These are phyloP conservation scores for Boletus bicolor DNA, from an alignment of 768 basidiomycete species.

Conservation along the genomic window DNA sequence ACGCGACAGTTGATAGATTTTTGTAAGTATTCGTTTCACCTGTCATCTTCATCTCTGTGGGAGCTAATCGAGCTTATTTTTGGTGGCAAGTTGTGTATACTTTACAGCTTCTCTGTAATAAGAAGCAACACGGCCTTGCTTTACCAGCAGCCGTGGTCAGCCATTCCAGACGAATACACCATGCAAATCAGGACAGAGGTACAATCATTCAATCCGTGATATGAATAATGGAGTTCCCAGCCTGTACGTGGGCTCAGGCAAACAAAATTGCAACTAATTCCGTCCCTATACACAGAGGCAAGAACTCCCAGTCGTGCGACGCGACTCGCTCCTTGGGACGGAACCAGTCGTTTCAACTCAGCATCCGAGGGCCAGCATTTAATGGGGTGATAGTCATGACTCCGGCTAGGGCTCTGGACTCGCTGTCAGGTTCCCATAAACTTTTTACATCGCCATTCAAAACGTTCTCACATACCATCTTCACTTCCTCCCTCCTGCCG, in stretches of 20 bases:
- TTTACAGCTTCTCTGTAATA: conserved; percentile 1
- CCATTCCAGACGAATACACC: too few species aligned
- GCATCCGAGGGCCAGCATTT: background rate
- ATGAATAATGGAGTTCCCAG: background rate
- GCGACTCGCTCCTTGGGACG: background rate
- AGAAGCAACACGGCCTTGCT: background rate
- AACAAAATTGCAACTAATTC: background rate
- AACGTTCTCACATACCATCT: background rate
- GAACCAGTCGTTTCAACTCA: background rate
- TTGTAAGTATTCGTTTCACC: background rate
- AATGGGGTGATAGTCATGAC: background rate
- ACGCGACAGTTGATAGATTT: background rate
- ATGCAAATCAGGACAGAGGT: background rate
- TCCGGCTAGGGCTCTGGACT: too few species aligned
- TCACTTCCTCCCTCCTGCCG: background rate
- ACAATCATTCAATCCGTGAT: background rate
- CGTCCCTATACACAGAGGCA: background rate
- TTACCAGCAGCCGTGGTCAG: background rate
- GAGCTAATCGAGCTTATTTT: background rate
- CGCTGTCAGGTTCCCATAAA: background rate
- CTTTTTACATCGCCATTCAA: background rate
- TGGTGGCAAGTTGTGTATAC: background rate
- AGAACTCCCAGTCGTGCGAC: background rate
- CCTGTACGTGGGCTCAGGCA: too few species aligned
- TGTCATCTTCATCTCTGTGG: background rate